phyloP scores from a whole-genome alignment of 768 basidiomycete species.

The Myochromella boudieri region DNA sequence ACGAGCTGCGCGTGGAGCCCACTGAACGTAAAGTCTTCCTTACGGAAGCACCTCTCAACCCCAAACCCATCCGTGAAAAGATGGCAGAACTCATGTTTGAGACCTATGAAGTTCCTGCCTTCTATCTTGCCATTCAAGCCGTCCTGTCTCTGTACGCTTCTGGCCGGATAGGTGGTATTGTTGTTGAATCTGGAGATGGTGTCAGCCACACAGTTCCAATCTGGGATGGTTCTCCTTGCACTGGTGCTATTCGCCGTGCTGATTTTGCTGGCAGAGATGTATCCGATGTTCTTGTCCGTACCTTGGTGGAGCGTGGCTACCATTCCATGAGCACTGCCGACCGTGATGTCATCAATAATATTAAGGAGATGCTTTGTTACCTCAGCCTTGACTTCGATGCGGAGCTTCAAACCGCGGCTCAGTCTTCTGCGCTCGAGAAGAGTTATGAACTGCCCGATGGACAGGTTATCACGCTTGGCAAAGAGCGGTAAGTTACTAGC shows the following conservation, averaged over 20 bases:
- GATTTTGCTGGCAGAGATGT: slow-evolving; percentile 93
- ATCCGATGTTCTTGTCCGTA: slow-evolving; percentile 82
- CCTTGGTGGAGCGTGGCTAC: slow-evolving; percentile 89
- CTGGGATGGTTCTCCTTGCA: slow-evolving; percentile 91
- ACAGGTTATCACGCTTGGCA: slow-evolving; percentile 93
- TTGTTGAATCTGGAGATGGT: slow-evolving; percentile 95
- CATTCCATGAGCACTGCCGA: slow-evolving; percentile 92
- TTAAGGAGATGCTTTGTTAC: slow-evolving; percentile 97
- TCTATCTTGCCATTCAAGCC: slow-evolving; percentile 91
- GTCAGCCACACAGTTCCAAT: slow-evolving; percentile 96
- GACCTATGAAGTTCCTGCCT: slow-evolving; percentile 90
- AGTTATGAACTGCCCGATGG: slow-evolving; percentile 91
- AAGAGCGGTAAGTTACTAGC: slow-evolving; percentile 79
- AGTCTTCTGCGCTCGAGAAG: slow-evolving; percentile 89
- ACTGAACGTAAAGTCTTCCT: slow-evolving; percentile 91
- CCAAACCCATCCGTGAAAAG: slow-evolving; percentile 91
- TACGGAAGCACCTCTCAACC: slow-evolving; percentile 91
- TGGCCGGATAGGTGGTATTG: slow-evolving; percentile 93
- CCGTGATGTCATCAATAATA: slow-evolving; percentile 92
- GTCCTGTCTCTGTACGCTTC: slow-evolving; percentile 91
- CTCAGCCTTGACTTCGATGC: slow-evolving; percentile 94
- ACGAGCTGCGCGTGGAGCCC: slow-evolving; percentile 89
- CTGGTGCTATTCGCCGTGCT: slow-evolving; percentile 89
- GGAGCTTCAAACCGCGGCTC: slow-evolving; percentile 87
- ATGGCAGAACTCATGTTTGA: slow-evolving; percentile 98